Evolutionary conservation across 108 stramenopile genomes (phyloP), one percentile per base, ranked within the genome.

Genomic region (Thalassiosira profunda): DNA sequence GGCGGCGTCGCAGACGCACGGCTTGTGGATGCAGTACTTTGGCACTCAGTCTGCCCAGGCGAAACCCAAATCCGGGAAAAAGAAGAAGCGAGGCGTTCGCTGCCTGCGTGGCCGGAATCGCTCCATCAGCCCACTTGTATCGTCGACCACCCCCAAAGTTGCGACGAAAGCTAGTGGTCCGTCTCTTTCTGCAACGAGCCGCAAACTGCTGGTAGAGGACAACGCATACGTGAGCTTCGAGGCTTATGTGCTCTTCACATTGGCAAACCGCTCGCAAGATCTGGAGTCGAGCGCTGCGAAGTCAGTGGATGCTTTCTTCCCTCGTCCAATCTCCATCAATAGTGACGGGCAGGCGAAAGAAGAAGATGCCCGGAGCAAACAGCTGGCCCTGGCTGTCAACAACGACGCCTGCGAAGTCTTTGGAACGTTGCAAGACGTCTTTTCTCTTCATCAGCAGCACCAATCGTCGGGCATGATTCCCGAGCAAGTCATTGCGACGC

Each of bases 341-440:
- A 2, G 28, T 54, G 25, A 38, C 26, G 44, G 28, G 4, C 25
- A 26, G 29, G 28, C 15, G 11, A 54, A 37, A 15, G 17, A 51
- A 21, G 35, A 35, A 26, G 28, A 21, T 5, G 40, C 37, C 11
- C 58, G 43, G 38, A n/a, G 9, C n/a, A 63, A 47, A 1, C 35
- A 45, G 38, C 36, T 58, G 33, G 11, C 33, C 30, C 58, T 70
- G 33, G 29, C 25, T 47, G 47, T 58, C 4, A 65, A 48, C 29
- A 35, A 40, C 17, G 40, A 44, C 9, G 21, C 62, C 9, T 34
- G 38, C 2, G 12, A 64, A 60, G 43, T 65, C 11, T 77, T 77
- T 58, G 76, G 76, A 31, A 64, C 76, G 3, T 46, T 77, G 29
- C 67, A 77, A 64, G 76, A 77, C 65, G 42, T 77, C 4, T 77